These are phyloP conservation scores for Syncephalastrum racemosum DNA, from an alignment of 371 early-diverging fungal genomes.

Conservation along the genomic window DNA sequence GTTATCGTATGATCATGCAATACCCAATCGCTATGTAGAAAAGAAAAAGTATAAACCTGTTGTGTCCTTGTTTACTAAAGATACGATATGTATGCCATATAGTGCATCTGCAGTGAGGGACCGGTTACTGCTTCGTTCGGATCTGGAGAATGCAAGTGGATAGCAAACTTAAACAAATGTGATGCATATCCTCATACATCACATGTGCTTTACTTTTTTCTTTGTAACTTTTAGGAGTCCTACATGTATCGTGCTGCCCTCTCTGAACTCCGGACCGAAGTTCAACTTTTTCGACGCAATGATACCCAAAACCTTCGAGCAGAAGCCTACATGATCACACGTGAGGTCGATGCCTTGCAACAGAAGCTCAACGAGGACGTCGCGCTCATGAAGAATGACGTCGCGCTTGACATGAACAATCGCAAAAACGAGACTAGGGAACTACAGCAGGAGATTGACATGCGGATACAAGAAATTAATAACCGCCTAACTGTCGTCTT, in stretches of 20 bases:
- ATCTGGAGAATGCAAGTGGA: conserved; percentile 51
- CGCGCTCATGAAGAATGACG: conserved; percentile 77
- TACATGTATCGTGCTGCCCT: conserved; percentile 80
- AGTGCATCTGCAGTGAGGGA: conserved; percentile 24
- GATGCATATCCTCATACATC: conserved; percentile 3
- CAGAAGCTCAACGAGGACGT: conserved; percentile 78
- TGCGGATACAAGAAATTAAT: conserved; percentile 83
- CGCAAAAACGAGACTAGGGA: conserved; percentile 84
- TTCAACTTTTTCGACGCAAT: conserved; percentile 83
- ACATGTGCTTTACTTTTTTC: background rate
- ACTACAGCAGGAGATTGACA: conserved; percentile 76
- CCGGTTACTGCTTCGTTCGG: conserved; percentile 34
- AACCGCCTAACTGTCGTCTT: conserved; percentile 79
- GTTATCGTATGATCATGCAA: conserved; percentile 2
- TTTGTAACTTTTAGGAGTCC: conserved; percentile 38
- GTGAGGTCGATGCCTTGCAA: conserved; percentile 77
- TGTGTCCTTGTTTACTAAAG: background rate
- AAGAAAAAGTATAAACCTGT: conserved; percentile 21
- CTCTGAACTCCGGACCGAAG: conserved; percentile 84
- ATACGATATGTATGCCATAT: background rate
- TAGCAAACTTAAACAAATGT: conserved; percentile 15
- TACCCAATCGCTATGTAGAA: too few species aligned
- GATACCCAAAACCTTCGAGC: conserved; percentile 78
- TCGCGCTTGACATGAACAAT: conserved; percentile 88
- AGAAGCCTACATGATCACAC: conserved; percentile 70